These are phyloP conservation scores for Ulvella scutata DNA, from an alignment of 139 green algal genomes.

Conservation along the genomic window DNA sequence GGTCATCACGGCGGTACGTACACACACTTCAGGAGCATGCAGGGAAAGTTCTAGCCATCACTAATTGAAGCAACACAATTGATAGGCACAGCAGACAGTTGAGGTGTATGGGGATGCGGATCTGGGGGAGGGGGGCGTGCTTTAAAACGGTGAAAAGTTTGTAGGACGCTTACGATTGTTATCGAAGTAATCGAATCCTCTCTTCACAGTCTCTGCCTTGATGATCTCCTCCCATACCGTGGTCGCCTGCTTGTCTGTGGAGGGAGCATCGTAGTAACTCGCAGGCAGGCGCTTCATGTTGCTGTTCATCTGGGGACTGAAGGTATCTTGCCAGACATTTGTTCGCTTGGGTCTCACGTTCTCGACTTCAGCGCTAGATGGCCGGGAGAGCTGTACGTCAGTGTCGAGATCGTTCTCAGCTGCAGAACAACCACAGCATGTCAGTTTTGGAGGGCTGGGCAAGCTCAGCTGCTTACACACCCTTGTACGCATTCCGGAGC, in stretches of 20 bases:
- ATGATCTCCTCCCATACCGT: constrained; percentile 2
- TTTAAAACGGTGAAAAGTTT: no score
- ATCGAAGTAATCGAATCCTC: background rate
- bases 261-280: background rate
- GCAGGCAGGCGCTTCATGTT: background rate
- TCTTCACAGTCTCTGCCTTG: background rate
- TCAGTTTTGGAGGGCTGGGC: no score
- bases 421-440: no score
- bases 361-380: background rate
- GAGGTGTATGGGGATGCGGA: no score
- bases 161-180: background rate
- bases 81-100: no score
- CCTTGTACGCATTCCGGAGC: no score
- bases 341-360: background rate
- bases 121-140: no score
- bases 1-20: no score
- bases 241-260: background rate
- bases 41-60: no score
- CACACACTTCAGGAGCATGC: no score
- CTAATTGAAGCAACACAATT: no score
- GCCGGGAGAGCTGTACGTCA: background rate
- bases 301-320: constrained; percentile 2
- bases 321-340: background rate
- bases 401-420: background rate
- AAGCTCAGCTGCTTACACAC: no score